Conservation (phyloP, 805 yeast species). For the Starmerella khaoyaiensis region DNA sequence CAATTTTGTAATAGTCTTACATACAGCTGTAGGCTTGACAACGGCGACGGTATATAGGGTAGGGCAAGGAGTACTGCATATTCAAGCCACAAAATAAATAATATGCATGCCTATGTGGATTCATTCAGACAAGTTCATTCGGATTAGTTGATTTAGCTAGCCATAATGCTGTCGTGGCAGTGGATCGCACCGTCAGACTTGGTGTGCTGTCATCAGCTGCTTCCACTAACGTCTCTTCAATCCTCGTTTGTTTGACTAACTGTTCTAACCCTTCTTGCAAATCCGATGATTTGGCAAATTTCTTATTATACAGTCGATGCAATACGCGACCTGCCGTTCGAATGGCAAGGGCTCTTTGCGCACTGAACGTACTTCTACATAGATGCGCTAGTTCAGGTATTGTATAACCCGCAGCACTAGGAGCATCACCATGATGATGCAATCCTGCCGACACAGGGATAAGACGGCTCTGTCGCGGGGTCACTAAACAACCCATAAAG, state of each 20-base stretch:
- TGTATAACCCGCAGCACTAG: slow-evolving; percentile 87
- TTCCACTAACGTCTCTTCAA: slow-evolving; percentile 21
- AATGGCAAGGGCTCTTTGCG: slow-evolving; percentile 78
- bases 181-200: slow-evolving; percentile 22
- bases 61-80: too few relatives aligned
- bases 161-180: slow-evolving; percentile 25
- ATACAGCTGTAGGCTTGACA: too few relatives aligned
- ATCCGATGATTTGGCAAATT: slow-evolving; percentile 32
- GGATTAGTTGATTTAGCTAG: too few relatives aligned
- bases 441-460: slow-evolving; percentile 53
- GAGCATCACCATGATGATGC: slow-evolving; percentile 84
- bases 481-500: slow-evolving; percentile 65
- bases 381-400: slow-evolving; percentile 67
- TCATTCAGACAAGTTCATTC: too few relatives aligned
- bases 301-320: slow-evolving; percentile 53
- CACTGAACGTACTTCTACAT: slow-evolving; percentile 62
- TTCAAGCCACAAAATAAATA: too few relatives aligned
- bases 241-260: slow-evolving; percentile 17
- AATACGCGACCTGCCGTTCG: slow-evolving; percentile 78
- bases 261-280: slow-evolving; percentile 23
- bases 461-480: slow-evolving; percentile 38
- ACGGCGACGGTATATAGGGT: too few relatives aligned
- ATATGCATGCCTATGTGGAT: too few relatives aligned
- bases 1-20: too few relatives aligned
- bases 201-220: slow-evolving; percentile 21